Evolutionary conservation across 495 filamentous ascomycete genomes (phyloP).

Genomic region (Articulospora tetracladia): DNA sequence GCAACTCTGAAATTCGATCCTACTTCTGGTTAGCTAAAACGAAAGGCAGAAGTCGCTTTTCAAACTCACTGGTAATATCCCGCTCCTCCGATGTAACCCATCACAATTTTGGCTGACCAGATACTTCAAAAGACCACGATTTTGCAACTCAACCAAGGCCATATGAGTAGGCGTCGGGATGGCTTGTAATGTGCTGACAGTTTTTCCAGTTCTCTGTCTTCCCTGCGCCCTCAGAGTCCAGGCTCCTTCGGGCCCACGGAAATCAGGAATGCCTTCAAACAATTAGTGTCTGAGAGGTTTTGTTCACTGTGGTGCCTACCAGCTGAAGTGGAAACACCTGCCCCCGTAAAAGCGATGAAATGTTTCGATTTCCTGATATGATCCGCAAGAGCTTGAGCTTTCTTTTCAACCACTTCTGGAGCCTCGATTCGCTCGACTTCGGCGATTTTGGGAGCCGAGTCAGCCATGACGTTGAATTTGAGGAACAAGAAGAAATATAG

Average conservation of each 20-base stretch:
- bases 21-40: slow-evolving; percentile 6
- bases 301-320: slow-evolving; percentile 19
- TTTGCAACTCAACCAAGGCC: slow-evolving; percentile 43
- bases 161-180: slow-evolving; percentile 43
- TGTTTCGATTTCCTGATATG: slow-evolving; percentile 40
- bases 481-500: too few species aligned
- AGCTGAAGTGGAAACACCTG: slow-evolving; percentile 42
- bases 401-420: slow-evolving; percentile 27
- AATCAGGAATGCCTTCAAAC: slow-evolving; percentile 38
- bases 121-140: slow-evolving; percentile 36
- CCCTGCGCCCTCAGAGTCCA: slow-evolving; percentile 42
- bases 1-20: slow-evolving; percentile 38
- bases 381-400: slow-evolving; percentile 32
- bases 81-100: slow-evolving; percentile 39
- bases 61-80: slow-evolving; percentile 35
- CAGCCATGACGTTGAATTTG: too few species aligned
- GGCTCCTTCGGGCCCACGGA: slow-evolving; percentile 39
- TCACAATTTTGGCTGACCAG: slow-evolving; percentile 46
- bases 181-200: slow-evolving; percentile 35
- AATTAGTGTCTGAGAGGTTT: not conserved
- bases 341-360: slow-evolving; percentile 43
- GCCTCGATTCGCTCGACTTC: slow-evolving; percentile 34
- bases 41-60: not conserved
- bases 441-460: slow-evolving; percentile 32
- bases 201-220: slow-evolving; percentile 19